phyloP scores from a whole-genome alignment of 148 eudicot genomes.

The Chenopodium suecicum region DNA sequence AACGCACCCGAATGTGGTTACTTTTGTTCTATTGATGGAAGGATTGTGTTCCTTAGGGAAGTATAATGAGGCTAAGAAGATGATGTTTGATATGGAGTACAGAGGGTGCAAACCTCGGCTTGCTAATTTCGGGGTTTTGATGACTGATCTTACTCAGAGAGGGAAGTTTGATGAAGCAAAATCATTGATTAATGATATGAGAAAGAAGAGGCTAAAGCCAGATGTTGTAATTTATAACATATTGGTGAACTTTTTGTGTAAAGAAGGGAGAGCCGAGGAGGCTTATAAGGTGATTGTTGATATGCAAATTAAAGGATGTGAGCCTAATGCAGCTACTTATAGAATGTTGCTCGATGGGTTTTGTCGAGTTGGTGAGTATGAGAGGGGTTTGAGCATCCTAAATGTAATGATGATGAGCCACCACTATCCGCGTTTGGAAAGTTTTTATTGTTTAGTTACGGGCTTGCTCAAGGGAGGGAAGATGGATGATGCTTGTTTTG shows the following conservation, averaged over 20 bases:
- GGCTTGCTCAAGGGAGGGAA: conserved; percentile 66
- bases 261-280: conserved; percentile 54
- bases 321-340: conserved; percentile 84
- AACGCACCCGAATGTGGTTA: conserved; percentile 54
- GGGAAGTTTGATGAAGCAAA: conserved; percentile 74
- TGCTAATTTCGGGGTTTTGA: conserved; percentile 76
- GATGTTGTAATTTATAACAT: conserved; percentile 76
- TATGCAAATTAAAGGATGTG: conserved; percentile 77
- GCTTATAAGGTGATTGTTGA: conserved; percentile 78
- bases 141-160: conserved; percentile 61
- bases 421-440: conserved; percentile 68
- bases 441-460: conserved; percentile 52
- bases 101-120: conserved; percentile 61
- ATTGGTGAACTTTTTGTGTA: conserved; percentile 61
- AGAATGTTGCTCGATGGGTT: conserved; percentile 90
- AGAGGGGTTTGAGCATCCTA: conserved; percentile 58
- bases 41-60: conserved; percentile 70
- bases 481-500: conserved; percentile 59
- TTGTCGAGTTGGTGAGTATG: conserved; percentile 54
- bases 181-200: conserved; percentile 68
- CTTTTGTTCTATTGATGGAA: conserved; percentile 74
- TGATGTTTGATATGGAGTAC: conserved; percentile 98
- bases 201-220: conserved; percentile 66
- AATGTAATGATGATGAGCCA: conserved; percentile 66
- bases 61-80: conserved; percentile 70